Conservation (phyloP, 2,329 filamentous ascomycete species). For the Dryadomyces quercivorus region DNA sequence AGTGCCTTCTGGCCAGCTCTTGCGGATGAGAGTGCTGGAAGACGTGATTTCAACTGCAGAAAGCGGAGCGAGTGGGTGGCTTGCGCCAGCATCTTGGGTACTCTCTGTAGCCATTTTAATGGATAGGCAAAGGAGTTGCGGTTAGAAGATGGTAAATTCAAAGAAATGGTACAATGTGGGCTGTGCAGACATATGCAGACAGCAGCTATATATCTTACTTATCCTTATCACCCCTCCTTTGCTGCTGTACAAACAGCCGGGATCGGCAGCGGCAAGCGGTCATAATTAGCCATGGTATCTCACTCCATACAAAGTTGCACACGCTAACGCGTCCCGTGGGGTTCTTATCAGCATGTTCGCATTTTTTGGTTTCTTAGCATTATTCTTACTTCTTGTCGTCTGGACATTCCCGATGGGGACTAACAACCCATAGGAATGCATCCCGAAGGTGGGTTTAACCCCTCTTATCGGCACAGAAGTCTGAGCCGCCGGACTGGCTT, state of each 20-base stretch:
- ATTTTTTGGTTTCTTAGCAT: neutral
- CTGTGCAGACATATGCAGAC: neutral
- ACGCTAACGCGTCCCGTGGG: neutral
- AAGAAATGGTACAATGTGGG: neutral
- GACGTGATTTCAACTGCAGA: constrained; percentile 42
- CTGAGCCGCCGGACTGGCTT: neutral
- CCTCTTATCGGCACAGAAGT: neutral
- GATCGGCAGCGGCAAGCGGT: neutral
- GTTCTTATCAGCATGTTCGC: neutral
- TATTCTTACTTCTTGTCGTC: neutral
- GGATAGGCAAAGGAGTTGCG: no score
- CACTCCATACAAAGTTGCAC: neutral
- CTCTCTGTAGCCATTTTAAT: no score
- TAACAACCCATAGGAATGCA: neutral
- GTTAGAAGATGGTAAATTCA: neutral
- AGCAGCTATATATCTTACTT: neutral
- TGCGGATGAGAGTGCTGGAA: constrained; percentile 34
- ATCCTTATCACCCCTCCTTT: neutral
- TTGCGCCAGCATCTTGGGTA: neutral
- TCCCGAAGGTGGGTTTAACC: neutral
- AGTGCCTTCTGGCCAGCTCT: constrained; percentile 40
- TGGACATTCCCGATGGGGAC: neutral
- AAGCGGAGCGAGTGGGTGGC: constrained; percentile 48
- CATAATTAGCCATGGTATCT: neutral
- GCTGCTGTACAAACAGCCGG: neutral